Evolutionary conservation across 2,329 filamentous ascomycete species (phyloP).

Genomic region (Aspergillus phoenicis): DNA sequence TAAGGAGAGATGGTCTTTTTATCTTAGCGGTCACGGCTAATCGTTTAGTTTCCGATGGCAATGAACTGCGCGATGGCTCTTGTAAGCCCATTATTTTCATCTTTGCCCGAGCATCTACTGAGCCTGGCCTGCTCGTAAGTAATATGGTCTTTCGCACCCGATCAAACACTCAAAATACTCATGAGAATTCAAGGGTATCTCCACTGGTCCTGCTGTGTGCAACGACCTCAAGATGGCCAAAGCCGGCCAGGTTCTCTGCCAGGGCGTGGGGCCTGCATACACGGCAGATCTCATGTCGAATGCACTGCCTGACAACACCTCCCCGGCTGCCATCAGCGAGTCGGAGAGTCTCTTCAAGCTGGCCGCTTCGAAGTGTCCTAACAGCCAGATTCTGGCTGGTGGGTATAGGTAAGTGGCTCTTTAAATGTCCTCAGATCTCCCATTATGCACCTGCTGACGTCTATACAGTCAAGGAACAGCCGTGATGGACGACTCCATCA

Average conservation of each 20-base stretch:
- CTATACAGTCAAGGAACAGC: slow-evolving; percentile 45
- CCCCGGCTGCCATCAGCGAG: slow-evolving; percentile 41
- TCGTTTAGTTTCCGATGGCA: slow-evolving; percentile 26
- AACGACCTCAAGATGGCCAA: slow-evolving; percentile 24
- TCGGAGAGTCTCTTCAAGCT: slow-evolving; percentile 45
- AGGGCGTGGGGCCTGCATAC: slow-evolving; percentile 51
- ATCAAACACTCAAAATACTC: neutral
- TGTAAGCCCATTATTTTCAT: slow-evolving; percentile 51
- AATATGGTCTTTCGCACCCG: neutral
- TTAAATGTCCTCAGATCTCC: no score
- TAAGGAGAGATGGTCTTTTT: neutral
- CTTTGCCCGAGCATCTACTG: slow-evolving; percentile 53
- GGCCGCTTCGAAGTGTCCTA: slow-evolving; percentile 49
- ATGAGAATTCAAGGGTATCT: slow-evolving; percentile 27
- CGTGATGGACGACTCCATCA: slow-evolving; percentile 45
- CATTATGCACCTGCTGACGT: neutral
- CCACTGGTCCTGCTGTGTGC: slow-evolving; percentile 37
- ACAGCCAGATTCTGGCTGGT: slow-evolving; percentile 48
- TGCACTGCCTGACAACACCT: slow-evolving; percentile 43
- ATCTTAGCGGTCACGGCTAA: neutral
- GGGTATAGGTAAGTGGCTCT: slow-evolving; percentile 41
- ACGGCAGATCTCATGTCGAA: slow-evolving; percentile 41
- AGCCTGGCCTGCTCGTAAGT: slow-evolving; percentile 52
- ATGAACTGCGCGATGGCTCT: slow-evolving; percentile 43
- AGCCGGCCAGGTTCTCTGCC: slow-evolving; percentile 36